Evolutionary conservation across 129 eudicot genomes (phyloP), one percentile per base, ranked within the genome.

Genomic region (Flaveria robusta): DNA sequence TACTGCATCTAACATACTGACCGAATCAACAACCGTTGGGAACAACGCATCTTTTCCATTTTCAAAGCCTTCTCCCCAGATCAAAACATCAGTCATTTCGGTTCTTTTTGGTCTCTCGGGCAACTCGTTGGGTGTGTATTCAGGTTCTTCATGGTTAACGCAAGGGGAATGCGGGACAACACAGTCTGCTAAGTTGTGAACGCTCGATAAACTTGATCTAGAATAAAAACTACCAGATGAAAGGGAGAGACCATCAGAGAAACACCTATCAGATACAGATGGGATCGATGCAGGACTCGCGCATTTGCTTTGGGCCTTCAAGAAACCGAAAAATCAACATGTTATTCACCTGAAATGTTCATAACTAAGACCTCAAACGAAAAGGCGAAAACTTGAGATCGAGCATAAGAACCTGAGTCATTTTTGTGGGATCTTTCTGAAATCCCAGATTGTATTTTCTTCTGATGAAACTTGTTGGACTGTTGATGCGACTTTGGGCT

Each of bases 221-320:
- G 90, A 83, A 71, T 81, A 84, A 46, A 88, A 84, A 75, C 90
- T 84, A 84, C 84, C 81, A 1, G 94, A 88, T 7, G 90, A 83
- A 77, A 80, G 69, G 2, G 94, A 82, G 58, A 84, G 80, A 19
- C 87, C 90, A 74, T 86, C 90, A 37, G 88, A 80, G 77, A 81
- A 81, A 82, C 87, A 76, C 79, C 74, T 72, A 56, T 82, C 87
- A 0, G 93, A 88, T 54, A 79, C 58, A 23, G 94, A 83, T 23
- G 79, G 85, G 16, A 85, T 52, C 3, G 88, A 63, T 63, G 43
- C 19, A 14, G 68, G 94, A 74, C 90, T 88, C 62, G 81, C 88
- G 7, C 80, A 70, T 27, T 82, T 73, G 76, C 85, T 84, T 77
- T 71, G 74, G 41, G 81, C 88, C 93, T 88, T 81, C 39, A 81